Percentiles rank a stretch among this genome's conserved stretches.
These are phyloP conservation scores for Lepidium didymum DNA, from an alignment of 345 rosid species.

Conservation along the genomic window DNA sequence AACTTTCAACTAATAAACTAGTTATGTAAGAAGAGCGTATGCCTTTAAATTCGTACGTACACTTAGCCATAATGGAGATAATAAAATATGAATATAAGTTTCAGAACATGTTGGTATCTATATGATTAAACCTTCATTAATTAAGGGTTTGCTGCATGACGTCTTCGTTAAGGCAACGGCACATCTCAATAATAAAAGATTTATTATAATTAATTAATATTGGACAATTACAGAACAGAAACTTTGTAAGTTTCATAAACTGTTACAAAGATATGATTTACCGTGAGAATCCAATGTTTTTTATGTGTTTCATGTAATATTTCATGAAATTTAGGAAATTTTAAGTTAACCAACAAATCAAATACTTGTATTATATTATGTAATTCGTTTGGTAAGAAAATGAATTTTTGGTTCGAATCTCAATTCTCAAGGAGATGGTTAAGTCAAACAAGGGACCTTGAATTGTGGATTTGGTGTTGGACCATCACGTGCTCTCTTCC, in stretches of 20 bases:
- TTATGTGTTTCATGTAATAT: conserved; percentile 6
- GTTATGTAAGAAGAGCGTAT: neutral
- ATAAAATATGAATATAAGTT: conserved; percentile 16
- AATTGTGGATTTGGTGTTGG: conserved; percentile 31
- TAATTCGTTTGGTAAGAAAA: neutral
- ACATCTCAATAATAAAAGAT: too few species aligned
- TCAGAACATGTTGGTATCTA: conserved; percentile 26
- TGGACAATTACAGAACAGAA: neutral
- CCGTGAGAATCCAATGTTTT: conserved; percentile 32
- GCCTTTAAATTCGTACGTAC: neutral
- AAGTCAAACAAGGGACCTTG: conserved; percentile 37
- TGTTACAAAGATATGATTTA: conserved; percentile 10
- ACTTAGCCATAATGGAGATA: conserved; percentile 1
- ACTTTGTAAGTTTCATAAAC: conserved; percentile 20
- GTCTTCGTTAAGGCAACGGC: conserved; percentile 37
- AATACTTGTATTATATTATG: neutral
- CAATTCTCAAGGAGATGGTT: conserved; percentile 14
- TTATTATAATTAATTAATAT: neutral
- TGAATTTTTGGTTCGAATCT: neutral
- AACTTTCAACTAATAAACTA: too few species aligned
- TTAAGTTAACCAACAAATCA: neutral
- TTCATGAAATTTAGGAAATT: conserved; percentile 11
- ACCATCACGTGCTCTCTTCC: conserved; percentile 31
- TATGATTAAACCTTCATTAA: conserved; percentile 22
- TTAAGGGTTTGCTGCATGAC: conserved; percentile 25